Percentiles rank a stretch among this genome's conserved stretches.
Evolutionary conservation across 768 basidiomycete species (phyloP).

Genomic region (Tricholoma saponaceum): DNA sequence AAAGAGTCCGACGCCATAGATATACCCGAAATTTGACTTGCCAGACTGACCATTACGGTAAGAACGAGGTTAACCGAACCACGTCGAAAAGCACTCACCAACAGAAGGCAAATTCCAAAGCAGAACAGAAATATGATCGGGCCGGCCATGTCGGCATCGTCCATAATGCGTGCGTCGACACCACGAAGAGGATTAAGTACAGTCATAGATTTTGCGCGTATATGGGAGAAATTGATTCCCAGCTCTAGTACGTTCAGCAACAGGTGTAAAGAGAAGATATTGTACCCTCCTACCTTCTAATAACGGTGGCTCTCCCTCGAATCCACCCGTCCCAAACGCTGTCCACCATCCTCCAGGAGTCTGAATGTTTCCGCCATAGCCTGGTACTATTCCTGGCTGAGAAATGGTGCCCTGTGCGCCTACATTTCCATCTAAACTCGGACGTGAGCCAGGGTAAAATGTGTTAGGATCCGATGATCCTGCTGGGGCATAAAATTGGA

Average conservation of each 20-base stretch:
- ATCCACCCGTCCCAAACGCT: conserved; percentile 91
- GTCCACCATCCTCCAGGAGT: conserved; percentile 84
- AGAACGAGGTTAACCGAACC: neutral
- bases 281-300: conserved; percentile 69
- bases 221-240: conserved; percentile 97
- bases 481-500: conserved; percentile 75
- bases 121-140: conserved; percentile 94
- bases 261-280: neutral
- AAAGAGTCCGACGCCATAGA: conserved; percentile 96
- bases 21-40: conserved; percentile 97
- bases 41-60: conserved; percentile 64
- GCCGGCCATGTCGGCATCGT: conserved; percentile 96
- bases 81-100: conserved; percentile 52
- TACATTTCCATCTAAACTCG: conserved; percentile 74
- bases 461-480: conserved; percentile 42
- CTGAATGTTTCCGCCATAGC: conserved; percentile 74
- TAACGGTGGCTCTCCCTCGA: conserved; percentile 94
- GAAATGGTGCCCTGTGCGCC: conserved; percentile 50
- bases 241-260: conserved; percentile 56
- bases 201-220: conserved; percentile 88
- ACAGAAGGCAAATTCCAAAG: conserved; percentile 87
- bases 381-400: conserved; percentile 38
- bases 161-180: conserved; percentile 94
- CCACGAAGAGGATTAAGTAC: conserved; percentile 88
- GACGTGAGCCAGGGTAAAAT: conserved; percentile 67